A percentile compares a stretch with the other conserved stretches of the same genome.
Evolutionary conservation across 352 stramenopile species (phyloP).

Genomic region (Bremia lactucae): DNA sequence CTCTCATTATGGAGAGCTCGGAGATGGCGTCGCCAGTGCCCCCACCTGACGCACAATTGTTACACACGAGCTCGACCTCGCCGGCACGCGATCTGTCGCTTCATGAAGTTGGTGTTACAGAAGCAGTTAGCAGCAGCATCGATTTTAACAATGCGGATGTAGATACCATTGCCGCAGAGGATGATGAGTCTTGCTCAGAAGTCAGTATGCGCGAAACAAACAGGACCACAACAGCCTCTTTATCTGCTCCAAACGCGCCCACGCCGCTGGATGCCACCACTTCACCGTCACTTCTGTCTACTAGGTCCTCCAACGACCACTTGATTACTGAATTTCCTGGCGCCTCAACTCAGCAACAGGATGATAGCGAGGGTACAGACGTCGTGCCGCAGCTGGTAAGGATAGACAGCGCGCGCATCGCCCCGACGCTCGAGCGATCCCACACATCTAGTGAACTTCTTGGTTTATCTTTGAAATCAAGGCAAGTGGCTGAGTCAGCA

Average conservation of each 20-base stretch:
- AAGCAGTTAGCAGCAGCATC: neutral
- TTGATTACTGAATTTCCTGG: slow-evolving; percentile 1
- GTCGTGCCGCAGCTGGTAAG: slow-evolving; percentile 6
- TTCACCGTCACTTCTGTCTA: slow-evolving; percentile 32
- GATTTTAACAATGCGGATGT: slow-evolving; percentile 16
- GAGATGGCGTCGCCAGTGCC: slow-evolving; percentile 4
- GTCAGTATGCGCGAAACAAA: slow-evolving; percentile 18
- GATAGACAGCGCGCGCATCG: slow-evolving; percentile 15
- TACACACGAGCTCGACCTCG: slow-evolving; percentile 20
- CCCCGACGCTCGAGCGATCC: slow-evolving; percentile 50
- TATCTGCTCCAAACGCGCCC: slow-evolving; percentile 23
- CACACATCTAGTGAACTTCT: slow-evolving; percentile 67
- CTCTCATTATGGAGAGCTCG: slow-evolving; percentile 13
- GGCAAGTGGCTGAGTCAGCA: slow-evolving; percentile 35
- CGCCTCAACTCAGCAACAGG: slow-evolving; percentile 26
- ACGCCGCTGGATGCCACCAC: slow-evolving; percentile 26
- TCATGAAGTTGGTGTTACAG: slow-evolving; percentile 9
- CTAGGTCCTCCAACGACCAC: slow-evolving; percentile 23
- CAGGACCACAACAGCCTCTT: slow-evolving; percentile 13
- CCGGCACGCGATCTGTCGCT: slow-evolving; percentile 15
- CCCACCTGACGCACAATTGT: slow-evolving; percentile 1
- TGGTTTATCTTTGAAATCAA: slow-evolving; percentile 37
- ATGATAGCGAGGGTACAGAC: slow-evolving; percentile 9
- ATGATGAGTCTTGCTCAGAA: slow-evolving; percentile 17
- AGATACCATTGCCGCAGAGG: slow-evolving; percentile 13